Evolutionary conservation across 2,329 filamentous ascomycete species (phyloP), one percentile per base, ranked within the genome.

Genomic region (Amauroascus verrucosus): DNA sequence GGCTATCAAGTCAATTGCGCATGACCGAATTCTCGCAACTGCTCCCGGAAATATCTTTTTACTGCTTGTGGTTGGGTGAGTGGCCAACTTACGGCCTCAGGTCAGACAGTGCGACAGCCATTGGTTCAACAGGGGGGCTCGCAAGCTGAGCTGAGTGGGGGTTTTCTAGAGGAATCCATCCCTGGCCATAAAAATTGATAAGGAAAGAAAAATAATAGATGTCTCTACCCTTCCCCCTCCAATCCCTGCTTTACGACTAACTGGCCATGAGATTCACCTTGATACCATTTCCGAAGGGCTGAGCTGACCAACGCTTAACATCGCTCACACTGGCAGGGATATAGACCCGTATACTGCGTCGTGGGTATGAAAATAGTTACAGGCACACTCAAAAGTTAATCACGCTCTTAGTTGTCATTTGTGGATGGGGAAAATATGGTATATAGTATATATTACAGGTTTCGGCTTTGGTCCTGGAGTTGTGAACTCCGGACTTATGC

Each of bases 301-400:
- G 46, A 38, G 46, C 33, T 48, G 46, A 48, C 33, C 32, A 48
- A 48, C 46, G 33, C 32, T 38, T 48, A 48, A 48, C 46, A 26
- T 48, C 46, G 46, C 46, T 37, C 32, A 2, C 20, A 28, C 16
- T 9, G 46, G 28, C 46, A 48, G 46, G 46, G 46, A 37, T 48
- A 20, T 47, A 16, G 22, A n/a, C 22, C 24, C 41, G 41, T 26
- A 30, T 30, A 16, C 41, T 45, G 13, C 24, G 6, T 20, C 16
- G 41, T 16, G 13, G 6, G 22, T 28, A 8, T 8, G 41, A 8
- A 28, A 24, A 2, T 13, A 37, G 45, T 48, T 48, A 48, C 45
- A 48, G 45, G 32, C 37, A 30, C 45, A 48, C 24, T 45, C 24
- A 13, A 45, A 45, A 45, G 24, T 30, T 45, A 45, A 41, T 28